A percentile compares a stretch with the other conserved stretches of the same genome.
Evolutionary conservation across 306 rosid genomes (phyloP).

Genomic region (Cucumis sativus): Cucumber_9930_V3 NC_026657.2:6378501-6379000

Average conservation of each 20-base stretch:
- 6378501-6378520: too few species aligned
- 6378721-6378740: not conserved
- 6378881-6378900: not conserved
- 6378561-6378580: not conserved
- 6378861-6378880: not conserved
- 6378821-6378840: not conserved
- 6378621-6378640: not conserved
- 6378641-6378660: not conserved
- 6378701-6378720: not conserved
- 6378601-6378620: not conserved
- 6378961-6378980: not conserved
- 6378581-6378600: not conserved
- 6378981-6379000: slow-evolving; percentile 13
- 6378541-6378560: not conserved
- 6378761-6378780: not conserved
- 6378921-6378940: not conserved
- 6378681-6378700: too few species aligned
- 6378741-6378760: not conserved
- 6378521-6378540: too few species aligned
- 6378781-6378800: not conserved
- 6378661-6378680: not conserved
- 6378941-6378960: not conserved
- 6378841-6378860: not conserved
- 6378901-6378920: not conserved
- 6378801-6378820: not conserved